Evolutionary conservation across 1,284 basidiomycete species (phyloP).

Genomic region (Tremellales sp.): DNA sequence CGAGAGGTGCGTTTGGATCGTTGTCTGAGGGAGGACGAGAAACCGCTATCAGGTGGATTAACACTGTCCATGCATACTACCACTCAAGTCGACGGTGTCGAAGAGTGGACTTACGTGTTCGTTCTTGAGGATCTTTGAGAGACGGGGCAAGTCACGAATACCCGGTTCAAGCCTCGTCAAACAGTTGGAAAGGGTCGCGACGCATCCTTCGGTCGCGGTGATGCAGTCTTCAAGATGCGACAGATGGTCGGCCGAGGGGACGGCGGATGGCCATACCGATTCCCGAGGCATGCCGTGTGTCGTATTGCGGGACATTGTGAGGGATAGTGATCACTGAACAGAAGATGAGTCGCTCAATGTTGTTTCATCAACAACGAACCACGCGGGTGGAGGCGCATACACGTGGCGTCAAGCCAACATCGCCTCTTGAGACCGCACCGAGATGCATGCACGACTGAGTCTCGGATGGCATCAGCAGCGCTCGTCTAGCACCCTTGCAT

Average conservation of each 20-base stretch:
- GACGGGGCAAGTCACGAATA: constrained; percentile 37
- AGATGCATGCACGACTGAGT: too few relatives aligned
- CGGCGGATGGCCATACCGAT: constrained; percentile 20
- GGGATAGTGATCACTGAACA: too few relatives aligned
- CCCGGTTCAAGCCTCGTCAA: constrained; percentile 31
- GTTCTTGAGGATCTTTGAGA: constrained; percentile 38
- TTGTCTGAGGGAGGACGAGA: constrained; percentile 41
- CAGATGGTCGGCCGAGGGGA: constrained; percentile 28
- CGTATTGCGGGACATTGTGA: not conserved
- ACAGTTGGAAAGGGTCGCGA: constrained; percentile 14
- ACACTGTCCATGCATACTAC: too few relatives aligned
- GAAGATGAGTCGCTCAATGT: too few relatives aligned
- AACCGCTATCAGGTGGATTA: too few relatives aligned
- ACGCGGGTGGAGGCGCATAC: too few relatives aligned
- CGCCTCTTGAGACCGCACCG: too few relatives aligned
- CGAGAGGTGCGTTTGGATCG: constrained; percentile 33
- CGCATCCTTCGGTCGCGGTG: constrained; percentile 36
- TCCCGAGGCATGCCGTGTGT: constrained; percentile 9
- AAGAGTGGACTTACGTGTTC: constrained; percentile 41
- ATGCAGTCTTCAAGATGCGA: constrained; percentile 44
- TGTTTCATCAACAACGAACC: too few relatives aligned
- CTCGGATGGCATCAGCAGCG: too few relatives aligned
- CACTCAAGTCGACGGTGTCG: too few relatives aligned
- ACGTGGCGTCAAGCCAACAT: too few relatives aligned
- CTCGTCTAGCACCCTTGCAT: too few relatives aligned